Conservation (phyloP, 1,284 basidiomycete genomes). For the Ceratobasidium sp. region DNA sequence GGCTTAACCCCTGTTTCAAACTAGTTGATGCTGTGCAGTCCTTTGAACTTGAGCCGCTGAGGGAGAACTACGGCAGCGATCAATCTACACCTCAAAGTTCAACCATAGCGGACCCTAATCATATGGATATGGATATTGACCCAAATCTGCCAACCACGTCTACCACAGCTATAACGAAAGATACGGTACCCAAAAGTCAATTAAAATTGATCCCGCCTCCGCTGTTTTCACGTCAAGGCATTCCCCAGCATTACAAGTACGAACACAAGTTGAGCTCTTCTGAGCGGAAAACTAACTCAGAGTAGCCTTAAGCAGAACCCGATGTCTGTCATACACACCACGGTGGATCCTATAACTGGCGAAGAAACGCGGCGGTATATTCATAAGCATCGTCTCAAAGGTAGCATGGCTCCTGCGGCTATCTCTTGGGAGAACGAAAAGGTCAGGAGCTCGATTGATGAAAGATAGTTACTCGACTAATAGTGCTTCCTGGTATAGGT, state of each 20-base stretch:
- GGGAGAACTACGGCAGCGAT: conserved; percentile 68
- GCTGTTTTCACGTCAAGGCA: conserved; percentile 80
- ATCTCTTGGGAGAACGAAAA: conserved; percentile 61
- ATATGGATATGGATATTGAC: conserved; percentile 21
- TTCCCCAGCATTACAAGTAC: conserved; percentile 84
- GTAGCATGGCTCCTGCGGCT: conserved; percentile 77
- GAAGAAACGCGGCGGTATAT: conserved; percentile 83
- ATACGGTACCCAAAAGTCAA: conserved; percentile 52
- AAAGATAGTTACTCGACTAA: not conserved
- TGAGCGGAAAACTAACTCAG: conserved; percentile 1
- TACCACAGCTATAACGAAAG: conserved; percentile 13
- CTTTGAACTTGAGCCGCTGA: conserved; percentile 75
- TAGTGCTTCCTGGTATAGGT: conserved; percentile 1
- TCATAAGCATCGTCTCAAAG: conserved; percentile 83
- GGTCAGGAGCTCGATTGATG: not conserved
- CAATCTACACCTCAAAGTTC: conserved; percentile 48
- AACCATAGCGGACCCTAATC: not conserved
- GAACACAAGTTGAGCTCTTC: conserved; percentile 49
- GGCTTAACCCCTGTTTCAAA: too few relatives aligned
- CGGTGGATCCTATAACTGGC: conserved; percentile 79
- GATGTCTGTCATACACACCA: conserved; percentile 74
- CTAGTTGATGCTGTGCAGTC: conserved; percentile 78
- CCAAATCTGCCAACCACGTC: not conserved
- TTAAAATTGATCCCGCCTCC: conserved; percentile 84
- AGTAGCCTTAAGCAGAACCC: conserved; percentile 81